Conservation (phyloP, 495 filamentous ascomycete genomes). For the Penicillium taxi region DNA sequence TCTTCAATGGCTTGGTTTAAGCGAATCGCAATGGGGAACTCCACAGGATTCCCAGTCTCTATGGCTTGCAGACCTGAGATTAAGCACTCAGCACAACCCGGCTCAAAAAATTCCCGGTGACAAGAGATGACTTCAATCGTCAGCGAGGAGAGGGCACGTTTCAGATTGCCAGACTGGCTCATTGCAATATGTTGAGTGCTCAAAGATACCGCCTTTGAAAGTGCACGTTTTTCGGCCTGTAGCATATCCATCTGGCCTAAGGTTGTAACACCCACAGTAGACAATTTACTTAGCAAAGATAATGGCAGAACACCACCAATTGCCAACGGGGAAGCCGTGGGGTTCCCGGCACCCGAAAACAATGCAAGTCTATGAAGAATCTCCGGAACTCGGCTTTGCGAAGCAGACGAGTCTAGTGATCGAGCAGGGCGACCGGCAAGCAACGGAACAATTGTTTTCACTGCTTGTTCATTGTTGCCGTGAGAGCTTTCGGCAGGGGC, state of each 20-base stretch:
- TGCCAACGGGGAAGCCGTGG: slow-evolving; percentile 24
- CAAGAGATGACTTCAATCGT: slow-evolving; percentile 40
- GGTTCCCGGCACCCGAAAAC: slow-evolving; percentile 27
- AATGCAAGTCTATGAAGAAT: slow-evolving; percentile 31
- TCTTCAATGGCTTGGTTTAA: slow-evolving; percentile 19
- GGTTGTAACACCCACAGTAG: slow-evolving; percentile 43
- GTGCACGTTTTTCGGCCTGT: slow-evolving; percentile 54
- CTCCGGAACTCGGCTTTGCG: slow-evolving; percentile 27
- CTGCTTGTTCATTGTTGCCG: slow-evolving; percentile 8
- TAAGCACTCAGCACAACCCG: slow-evolving; percentile 22
- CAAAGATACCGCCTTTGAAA: slow-evolving; percentile 47
- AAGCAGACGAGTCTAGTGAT: slow-evolving; percentile 25
- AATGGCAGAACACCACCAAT: slow-evolving; percentile 48
- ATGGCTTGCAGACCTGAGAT: slow-evolving; percentile 18
- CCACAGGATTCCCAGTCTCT: slow-evolving; percentile 7
- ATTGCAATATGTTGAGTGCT: slow-evolving; percentile 40
- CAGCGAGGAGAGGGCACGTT: slow-evolving; percentile 39
- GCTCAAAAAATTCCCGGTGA: slow-evolving; percentile 34
- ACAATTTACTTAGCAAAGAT: slow-evolving; percentile 48
- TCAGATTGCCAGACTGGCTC: slow-evolving; percentile 40
- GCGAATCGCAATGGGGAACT: too few species aligned
- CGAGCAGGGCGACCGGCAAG: slow-evolving; percentile 35
- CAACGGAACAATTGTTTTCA: slow-evolving; percentile 30
- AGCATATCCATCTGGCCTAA: slow-evolving; percentile 56
- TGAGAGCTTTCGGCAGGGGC: slow-evolving; percentile 17